Conservation (phyloP, 768 basidiomycete species). For the Mycena vulgaris region DNA sequence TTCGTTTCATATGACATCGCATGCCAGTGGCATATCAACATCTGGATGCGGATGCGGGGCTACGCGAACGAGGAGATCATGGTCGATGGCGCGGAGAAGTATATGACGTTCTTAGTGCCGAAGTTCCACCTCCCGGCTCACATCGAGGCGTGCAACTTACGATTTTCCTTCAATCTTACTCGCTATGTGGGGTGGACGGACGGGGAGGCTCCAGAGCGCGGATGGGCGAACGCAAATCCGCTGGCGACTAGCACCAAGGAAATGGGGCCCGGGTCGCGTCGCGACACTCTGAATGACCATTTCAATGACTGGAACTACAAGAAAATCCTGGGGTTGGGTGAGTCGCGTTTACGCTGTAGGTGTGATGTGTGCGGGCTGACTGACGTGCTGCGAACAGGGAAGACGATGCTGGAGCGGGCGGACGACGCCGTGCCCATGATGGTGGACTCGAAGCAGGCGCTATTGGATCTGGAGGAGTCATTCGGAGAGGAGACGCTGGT, state of each 20-base stretch:
- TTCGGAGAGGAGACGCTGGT: neutral
- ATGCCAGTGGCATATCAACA: slow-evolving; percentile 34
- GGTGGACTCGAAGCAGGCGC: neutral
- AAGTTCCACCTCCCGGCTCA: slow-evolving; percentile 47
- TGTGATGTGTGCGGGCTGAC: too few species aligned
- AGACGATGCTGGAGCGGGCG: neutral
- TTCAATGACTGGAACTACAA: slow-evolving; percentile 28
- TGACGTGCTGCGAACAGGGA: neutral
- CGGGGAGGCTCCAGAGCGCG: slow-evolving; percentile 51
- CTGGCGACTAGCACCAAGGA: slow-evolving; percentile 52
- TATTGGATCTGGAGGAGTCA: neutral
- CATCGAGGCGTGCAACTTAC: slow-evolving; percentile 31
- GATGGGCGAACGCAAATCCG: slow-evolving; percentile 48
- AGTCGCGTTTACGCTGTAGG: neutral
- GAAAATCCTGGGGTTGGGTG: slow-evolving; percentile 21
- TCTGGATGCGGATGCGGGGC: slow-evolving; percentile 32
- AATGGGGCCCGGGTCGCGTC: slow-evolving; percentile 48
- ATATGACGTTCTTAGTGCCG: slow-evolving; percentile 41
- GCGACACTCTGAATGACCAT: slow-evolving; percentile 12
- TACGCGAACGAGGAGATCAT: slow-evolving; percentile 3
- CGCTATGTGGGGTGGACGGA: slow-evolving; percentile 53
- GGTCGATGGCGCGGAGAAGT: neutral
- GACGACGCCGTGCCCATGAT: neutral
- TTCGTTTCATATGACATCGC: slow-evolving; percentile 44
- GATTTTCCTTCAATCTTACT: slow-evolving; percentile 42